phyloP scores from a whole-genome alignment of 2,329 filamentous ascomycete genomes.

The Nothophaeocryptopus gaeumannii region DNA sequence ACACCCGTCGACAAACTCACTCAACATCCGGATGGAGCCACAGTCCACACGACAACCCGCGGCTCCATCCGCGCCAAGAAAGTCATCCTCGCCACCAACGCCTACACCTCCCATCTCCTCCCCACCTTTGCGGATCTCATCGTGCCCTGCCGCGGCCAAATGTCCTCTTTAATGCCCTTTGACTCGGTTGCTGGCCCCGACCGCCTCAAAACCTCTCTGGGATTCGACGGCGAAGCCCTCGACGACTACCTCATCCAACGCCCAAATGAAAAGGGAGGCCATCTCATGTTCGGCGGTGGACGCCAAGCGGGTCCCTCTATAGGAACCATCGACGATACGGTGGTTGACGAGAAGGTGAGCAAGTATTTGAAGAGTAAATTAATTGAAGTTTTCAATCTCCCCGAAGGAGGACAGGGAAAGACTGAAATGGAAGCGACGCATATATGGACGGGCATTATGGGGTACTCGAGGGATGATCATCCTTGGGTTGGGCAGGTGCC shows the following conservation, averaged over 20 bases:
- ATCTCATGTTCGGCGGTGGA: constrained; percentile 71
- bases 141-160: constrained; percentile 72
- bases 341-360: constrained; percentile 56
- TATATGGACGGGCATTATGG: constrained; percentile 79
- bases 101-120: constrained; percentile 73
- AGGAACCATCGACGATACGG: constrained; percentile 59
- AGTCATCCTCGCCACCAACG: constrained; percentile 79
- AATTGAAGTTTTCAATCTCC: constrained; percentile 34
- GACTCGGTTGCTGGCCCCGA: constrained; percentile 27
- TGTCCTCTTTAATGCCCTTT: constrained; percentile 64
- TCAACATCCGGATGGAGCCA: constrained; percentile 20
- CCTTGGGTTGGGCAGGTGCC: constrained; percentile 73
- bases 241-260: constrained; percentile 74
- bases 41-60: constrained; percentile 58
- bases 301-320: constrained; percentile 56
- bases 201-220: constrained; percentile 59
- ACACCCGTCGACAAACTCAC: constrained; percentile 56
- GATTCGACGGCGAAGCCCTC: constrained; percentile 58
- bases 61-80: constrained; percentile 62
- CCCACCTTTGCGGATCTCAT: constrained; percentile 68
- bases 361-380: constrained; percentile 53
- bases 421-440: constrained; percentile 47
- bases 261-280: constrained; percentile 50
- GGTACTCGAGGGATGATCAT: constrained; percentile 63
- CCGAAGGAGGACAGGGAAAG: constrained; percentile 34